These are phyloP conservation scores for Ascochyta lentis DNA, from an alignment of 2,329 filamentous ascomycete species.

Conservation along the genomic window DNA sequence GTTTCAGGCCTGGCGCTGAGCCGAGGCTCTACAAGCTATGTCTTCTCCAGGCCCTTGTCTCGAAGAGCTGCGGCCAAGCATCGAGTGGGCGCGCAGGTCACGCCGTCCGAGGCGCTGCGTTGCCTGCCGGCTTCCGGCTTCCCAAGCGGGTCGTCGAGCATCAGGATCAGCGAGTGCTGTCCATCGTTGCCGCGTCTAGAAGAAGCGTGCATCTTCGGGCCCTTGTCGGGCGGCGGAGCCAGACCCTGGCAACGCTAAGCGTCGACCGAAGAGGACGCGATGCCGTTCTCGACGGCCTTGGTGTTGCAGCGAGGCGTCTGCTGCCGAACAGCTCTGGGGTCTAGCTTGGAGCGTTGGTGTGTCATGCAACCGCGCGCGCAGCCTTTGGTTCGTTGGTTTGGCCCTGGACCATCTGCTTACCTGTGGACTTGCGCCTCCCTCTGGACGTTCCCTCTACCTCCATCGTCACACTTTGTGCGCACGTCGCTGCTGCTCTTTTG, in stretches of 20 bases:
- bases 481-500: constrained; percentile 4
- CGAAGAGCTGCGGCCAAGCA: constrained; percentile 19
- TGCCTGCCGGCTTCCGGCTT: constrained; percentile 23
- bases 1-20: constrained; percentile 9
- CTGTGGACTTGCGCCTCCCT: constrained; percentile 20
- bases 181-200: constrained; percentile 25
- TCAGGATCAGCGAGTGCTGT: constrained; percentile 20
- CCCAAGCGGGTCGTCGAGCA: constrained; percentile 20
- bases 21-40: constrained; percentile 15
- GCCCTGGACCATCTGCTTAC: constrained; percentile 26
- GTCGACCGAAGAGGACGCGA: constrained; percentile 18
- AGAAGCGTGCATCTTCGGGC: constrained; percentile 17
- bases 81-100: constrained; percentile 1
- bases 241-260: constrained; percentile 30
- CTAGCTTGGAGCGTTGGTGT: constrained; percentile 34
- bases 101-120: constrained; percentile 10
- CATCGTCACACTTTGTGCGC: constrained; percentile 14
- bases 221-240: constrained; percentile 21
- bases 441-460: constrained; percentile 21
- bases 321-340: constrained; percentile 23
- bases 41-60: constrained; percentile 4
- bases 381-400: constrained; percentile 35
- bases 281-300: constrained; percentile 30
- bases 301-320: constrained; percentile 26
- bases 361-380: constrained; percentile 37